These are phyloP conservation scores for Rhytidhysteron rufulum DNA, from an alignment of 2,329 filamentous ascomycete genomes.

Conservation along the genomic window DNA sequence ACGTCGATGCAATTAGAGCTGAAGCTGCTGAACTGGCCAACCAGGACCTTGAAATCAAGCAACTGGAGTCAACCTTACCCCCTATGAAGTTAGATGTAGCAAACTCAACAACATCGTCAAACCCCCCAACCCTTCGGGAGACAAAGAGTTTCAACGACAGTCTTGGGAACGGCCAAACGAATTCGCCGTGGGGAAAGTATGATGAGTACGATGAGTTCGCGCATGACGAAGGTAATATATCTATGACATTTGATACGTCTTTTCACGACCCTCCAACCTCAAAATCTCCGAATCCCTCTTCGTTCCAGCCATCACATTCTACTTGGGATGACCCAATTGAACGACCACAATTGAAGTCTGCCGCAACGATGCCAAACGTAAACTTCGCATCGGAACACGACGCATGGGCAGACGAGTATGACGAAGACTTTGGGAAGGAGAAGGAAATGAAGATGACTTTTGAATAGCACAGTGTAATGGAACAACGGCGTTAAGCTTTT, in stretches of 20 bases:
- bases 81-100: constrained; percentile 71
- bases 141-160: constrained; percentile 42
- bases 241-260: constrained; percentile 43
- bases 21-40: constrained; percentile 69
- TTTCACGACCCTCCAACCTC: constrained; percentile 19
- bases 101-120: constrained; percentile 12
- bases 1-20: constrained; percentile 82
- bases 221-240: constrained; percentile 26
- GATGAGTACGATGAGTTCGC: constrained; percentile 35
- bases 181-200: constrained; percentile 15
- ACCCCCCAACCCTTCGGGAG: constrained; percentile 29
- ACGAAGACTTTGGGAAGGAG: constrained; percentile 44
- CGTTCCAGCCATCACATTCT: constrained; percentile 8
- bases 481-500: too few relatives aligned
- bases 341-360: constrained; percentile 24
- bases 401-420: constrained; percentile 47
- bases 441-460: constrained; percentile 49
- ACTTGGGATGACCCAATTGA: constrained; percentile 9
- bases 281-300: constrained; percentile 11
- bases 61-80: constrained; percentile 83
- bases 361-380: constrained; percentile 24
- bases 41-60: constrained; percentile 67
- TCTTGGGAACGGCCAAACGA: constrained; percentile 16
- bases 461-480: too few relatives aligned
- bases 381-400: constrained; percentile 34